phyloP scores from a whole-genome alignment of 2,329 filamentous ascomycete genomes.

The Talaromyces sp. region DNA sequence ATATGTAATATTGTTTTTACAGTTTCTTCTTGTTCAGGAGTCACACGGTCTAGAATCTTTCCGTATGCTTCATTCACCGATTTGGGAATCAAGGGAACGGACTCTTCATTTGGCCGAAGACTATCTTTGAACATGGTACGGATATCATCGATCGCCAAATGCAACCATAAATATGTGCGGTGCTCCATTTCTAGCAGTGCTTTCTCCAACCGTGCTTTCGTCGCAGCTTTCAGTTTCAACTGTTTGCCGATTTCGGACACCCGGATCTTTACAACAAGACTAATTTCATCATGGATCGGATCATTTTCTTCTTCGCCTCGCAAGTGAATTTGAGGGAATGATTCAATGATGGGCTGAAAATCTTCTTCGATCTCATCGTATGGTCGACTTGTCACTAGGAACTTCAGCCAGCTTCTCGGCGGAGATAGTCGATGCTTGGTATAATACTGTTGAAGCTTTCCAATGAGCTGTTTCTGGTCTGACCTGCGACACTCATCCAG shows the following conservation, averaged over 20 bases:
- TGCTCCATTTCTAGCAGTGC: too few species aligned
- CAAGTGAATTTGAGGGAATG: conserved; percentile 22
- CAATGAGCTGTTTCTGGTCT: conserved; percentile 23
- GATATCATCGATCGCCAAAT: too few species aligned
- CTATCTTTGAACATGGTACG: too few species aligned
- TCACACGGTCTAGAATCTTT: too few species aligned
- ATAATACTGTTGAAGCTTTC: conserved; percentile 29
- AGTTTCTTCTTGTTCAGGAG: too few species aligned
- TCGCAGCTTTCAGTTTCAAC: conserved; percentile 18
- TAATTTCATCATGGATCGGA: conserved; percentile 26
- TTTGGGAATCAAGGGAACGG: too few species aligned
- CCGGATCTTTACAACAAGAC: conserved; percentile 23
- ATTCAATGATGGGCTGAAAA: conserved; percentile 18
- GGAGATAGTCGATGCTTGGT: not conserved
- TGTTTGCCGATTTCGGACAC: conserved; percentile 21
- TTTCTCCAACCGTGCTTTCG: conserved; percentile 19
- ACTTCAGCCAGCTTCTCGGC: conserved; percentile 28
- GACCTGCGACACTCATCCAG: conserved; percentile 39
- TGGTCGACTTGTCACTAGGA: conserved; percentile 33
- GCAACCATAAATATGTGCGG: too few species aligned
- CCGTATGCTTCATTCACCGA: too few species aligned
- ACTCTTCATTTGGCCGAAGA: too few species aligned
- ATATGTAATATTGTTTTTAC: too few species aligned
- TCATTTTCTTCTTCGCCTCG: conserved; percentile 23
- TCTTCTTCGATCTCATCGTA: conserved; percentile 21